Base-by-base conservation (phyloP, 2,329 filamentous ascomycete genomes). In the Fusarium zealandicum region DNA sequence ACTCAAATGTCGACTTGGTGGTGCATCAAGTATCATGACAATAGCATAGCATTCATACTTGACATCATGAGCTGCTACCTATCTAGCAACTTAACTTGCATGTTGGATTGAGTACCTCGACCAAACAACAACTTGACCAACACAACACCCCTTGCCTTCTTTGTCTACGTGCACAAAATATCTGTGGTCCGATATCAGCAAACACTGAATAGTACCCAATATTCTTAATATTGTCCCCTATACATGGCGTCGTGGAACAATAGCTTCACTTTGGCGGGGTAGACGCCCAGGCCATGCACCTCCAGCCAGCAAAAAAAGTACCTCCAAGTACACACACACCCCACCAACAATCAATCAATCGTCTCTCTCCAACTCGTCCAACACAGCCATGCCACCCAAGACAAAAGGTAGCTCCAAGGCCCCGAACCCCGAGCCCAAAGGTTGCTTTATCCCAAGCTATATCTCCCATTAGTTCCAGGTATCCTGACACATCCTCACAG, bases 311-410 rank as follows among this genome's bases (percentile, higher is more conserved):
- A 25, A 49, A 63, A 63, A 54, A 51, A 54, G 61, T 52, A 65
- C 60, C 22, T 8, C 22, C 57, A 59, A 49, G 40, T 39, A 54
- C 47, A 38, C 7, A 25, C 22, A 25, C 7, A 62, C 64, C 59
- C 65, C 65, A 65, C 65, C 65, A 67, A 62, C 62, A 58, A 52
- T 44, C 55, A 54, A 67, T 64, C 62, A 58, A 52, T 44, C 55
- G 53, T 28, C 57, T 51, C 54, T 54, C 49, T 64, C 58, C 61
- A 66, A 54, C 53, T 59, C 50, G 17, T 35, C 40, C 43, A 49
- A 30, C 54, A 40, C 51, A 44, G 57, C 67, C 64, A 75, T 75
- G 73, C 72, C 73, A 57, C 70, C 72, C 59, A 75, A 74, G 65
- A 57, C 69, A 60, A 74, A 74, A 69, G 64, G 58, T 61, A 68